Base-by-base conservation (phyloP, 805 yeast species). In the Yarrowia keelungensis region DNA sequence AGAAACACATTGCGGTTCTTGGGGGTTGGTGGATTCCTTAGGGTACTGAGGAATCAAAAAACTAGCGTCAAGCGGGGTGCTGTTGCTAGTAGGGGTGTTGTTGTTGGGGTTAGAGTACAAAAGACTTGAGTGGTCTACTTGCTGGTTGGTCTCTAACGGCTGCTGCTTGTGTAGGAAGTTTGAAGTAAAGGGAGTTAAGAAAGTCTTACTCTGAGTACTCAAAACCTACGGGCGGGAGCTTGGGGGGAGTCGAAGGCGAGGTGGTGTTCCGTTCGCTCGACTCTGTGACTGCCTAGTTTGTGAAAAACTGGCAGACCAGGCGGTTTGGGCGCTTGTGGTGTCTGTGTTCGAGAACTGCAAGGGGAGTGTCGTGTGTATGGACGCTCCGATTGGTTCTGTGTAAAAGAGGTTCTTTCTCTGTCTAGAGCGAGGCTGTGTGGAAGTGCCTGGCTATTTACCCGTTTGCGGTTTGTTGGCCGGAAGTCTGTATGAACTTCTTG, bases 261-360 rank as follows among this genome's bases (percentile, higher is more conserved):
- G 65, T 59, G 65, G 65, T 59, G 51, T 59, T 59, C 65, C 64
- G 64, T 59, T 59, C 65, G 65, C 65, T 59, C 65, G 65, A 59
- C 65, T 59, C 65, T 32, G 51, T 59, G 47, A 45, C 65, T 59
- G 65, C 65, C 65, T 59, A 45, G 65, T 43, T 49, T 22, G 15
- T 26, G 14, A 32, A 4, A 58, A 58, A 58, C 64, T 42, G 64
- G 64, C 64, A 58, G 64, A 42, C 64, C 49, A 58, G 49, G 64
- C 49, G 49, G 64, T 41, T 32, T 3, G 64, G 49, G 64, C 64
- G 64, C 49, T 42, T 41, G 49, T 58, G 38, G 38, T 58, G 38
- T 32, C 19, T 54, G 19, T 36, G 53, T 9, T n/a, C 14, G 47
- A 58, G 64, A 58, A 58, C 64, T 42, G 49, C 51, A 58, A 56